Evolutionary conservation across 768 basidiomycete genomes (phyloP).

Genomic region (Russula compacta): DNA sequence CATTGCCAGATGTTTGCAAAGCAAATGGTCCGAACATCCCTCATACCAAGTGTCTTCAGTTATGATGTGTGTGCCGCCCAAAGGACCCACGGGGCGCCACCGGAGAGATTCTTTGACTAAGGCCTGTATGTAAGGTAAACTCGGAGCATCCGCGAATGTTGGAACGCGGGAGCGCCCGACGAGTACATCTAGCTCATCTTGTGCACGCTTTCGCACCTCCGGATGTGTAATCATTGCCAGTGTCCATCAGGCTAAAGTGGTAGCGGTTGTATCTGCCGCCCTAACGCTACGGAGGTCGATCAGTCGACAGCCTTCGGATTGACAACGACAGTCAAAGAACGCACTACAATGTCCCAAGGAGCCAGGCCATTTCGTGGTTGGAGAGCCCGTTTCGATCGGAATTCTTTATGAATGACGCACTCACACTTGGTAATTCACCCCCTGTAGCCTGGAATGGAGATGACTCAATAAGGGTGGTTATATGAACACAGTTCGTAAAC

Average conservation of each 20-base stretch:
- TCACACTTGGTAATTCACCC: not conserved
- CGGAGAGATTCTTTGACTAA: slow-evolving; percentile 1
- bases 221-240: slow-evolving; percentile 18
- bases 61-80: not conserved
- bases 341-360: slow-evolving; percentile 13
- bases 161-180: not conserved
- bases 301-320: not conserved
- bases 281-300: not conserved
- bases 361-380: slow-evolving; percentile 12
- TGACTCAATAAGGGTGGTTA: not conserved
- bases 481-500: not conserved
- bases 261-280: slow-evolving; percentile 1
- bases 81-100: not conserved
- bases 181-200: not conserved
- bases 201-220: not conserved
- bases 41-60: slow-evolving; percentile 24
- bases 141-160: not conserved
- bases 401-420: not conserved
- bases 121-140: not conserved
- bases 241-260: slow-evolving; percentile 1
- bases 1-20: slow-evolving; percentile 21
- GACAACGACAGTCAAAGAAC: not conserved
- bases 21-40: slow-evolving; percentile 25
- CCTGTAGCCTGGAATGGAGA: not conserved
- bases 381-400: slow-evolving; percentile 3